Conservation (phyloP, 805 yeast species). For the Monosporozyma aquatica region DNA sequence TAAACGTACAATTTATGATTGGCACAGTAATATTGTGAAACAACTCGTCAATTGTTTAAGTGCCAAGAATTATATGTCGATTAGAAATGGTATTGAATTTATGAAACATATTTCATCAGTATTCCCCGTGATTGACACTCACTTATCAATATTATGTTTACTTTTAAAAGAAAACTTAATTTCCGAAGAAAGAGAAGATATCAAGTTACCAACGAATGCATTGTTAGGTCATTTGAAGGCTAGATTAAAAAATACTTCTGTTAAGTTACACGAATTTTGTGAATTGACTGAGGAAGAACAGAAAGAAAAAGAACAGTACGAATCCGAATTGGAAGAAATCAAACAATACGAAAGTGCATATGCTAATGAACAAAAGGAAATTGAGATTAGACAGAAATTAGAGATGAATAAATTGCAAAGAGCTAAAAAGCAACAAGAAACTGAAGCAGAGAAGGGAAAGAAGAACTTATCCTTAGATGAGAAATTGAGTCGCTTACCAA, state of each 20-base stretch:
- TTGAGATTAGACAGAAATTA: conserved; percentile 15
- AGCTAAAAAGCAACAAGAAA: conserved; percentile 7
- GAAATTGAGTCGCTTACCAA: not conserved
- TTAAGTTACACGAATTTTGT: conserved; percentile 49
- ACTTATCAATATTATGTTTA: conserved; percentile 44
- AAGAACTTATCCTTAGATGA: not conserved
- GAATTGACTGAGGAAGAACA: conserved; percentile 28
- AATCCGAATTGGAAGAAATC: conserved; percentile 18
- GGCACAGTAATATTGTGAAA: conserved; percentile 44
- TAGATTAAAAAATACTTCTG: conserved; percentile 38
- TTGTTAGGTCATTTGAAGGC: conserved; percentile 57
- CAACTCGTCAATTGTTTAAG: conserved; percentile 16
- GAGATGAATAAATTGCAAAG: conserved; percentile 15
- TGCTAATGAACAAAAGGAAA: conserved; percentile 21
- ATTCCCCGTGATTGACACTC: conserved; percentile 62
- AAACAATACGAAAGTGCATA: conserved; percentile 11
- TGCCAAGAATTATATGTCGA: conserved; percentile 56
- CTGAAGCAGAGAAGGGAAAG: conserved; percentile 4
- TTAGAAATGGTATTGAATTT: conserved; percentile 72
- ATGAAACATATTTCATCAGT: conserved; percentile 54
- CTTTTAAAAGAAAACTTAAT: conserved; percentile 40
- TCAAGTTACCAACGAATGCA: conserved; percentile 68
- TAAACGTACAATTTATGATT: conserved; percentile 37
- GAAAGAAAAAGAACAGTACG: conserved; percentile 5
- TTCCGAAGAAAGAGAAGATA: conserved; percentile 65